Evolutionary conservation across 805 yeast species (phyloP).

Genomic region (Pichia kluyveri): DNA sequence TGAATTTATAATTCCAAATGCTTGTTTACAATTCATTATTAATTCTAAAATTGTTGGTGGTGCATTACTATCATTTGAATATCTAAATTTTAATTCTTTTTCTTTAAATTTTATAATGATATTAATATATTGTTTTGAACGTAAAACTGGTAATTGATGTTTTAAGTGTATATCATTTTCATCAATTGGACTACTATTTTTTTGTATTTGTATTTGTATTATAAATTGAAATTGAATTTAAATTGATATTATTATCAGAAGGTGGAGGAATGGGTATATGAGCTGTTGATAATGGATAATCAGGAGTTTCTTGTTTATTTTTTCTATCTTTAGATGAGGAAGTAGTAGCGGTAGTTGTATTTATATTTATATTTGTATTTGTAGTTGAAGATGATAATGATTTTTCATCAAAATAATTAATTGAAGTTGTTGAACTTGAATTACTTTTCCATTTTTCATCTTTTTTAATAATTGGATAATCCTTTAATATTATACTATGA

Average conservation of each 20-base stretch:
- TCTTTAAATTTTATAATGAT: constrained; percentile 44
- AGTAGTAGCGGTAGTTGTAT: neutral
- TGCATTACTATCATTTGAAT: constrained; percentile 54
- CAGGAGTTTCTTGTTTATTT: neutral
- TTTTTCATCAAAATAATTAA: neutral
- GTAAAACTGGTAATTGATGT: constrained; percentile 7
- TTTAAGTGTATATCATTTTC: neutral
- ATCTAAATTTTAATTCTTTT: constrained; percentile 54
- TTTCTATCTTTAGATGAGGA: too few relatives aligned
- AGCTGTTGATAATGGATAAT: constrained; percentile 12
- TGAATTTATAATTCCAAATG: constrained; percentile 48
- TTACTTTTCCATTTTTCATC: constrained; percentile 12
- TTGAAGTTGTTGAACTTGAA: neutral
- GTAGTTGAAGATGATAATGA: constrained; percentile 7
- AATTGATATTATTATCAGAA: neutral
- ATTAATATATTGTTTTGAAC: constrained; percentile 19
- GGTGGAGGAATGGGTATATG: constrained; percentile 11
- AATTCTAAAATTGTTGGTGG: constrained; percentile 76
- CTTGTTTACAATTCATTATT: constrained; percentile 65
- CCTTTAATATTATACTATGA: constrained; percentile 48
- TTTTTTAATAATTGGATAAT: constrained; percentile 51
- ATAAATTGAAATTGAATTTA: too few relatives aligned
- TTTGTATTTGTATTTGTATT: too few relatives aligned
- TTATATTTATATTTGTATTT: constrained; percentile 11
- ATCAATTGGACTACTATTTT: neutral